A percentile compares a stretch with the other conserved stretches of the same genome.
These are phyloP conservation scores for Geosiphon pyriformis DNA, from an alignment of 192 early-diverging fungal genomes.

Conservation along the genomic window DNA sequence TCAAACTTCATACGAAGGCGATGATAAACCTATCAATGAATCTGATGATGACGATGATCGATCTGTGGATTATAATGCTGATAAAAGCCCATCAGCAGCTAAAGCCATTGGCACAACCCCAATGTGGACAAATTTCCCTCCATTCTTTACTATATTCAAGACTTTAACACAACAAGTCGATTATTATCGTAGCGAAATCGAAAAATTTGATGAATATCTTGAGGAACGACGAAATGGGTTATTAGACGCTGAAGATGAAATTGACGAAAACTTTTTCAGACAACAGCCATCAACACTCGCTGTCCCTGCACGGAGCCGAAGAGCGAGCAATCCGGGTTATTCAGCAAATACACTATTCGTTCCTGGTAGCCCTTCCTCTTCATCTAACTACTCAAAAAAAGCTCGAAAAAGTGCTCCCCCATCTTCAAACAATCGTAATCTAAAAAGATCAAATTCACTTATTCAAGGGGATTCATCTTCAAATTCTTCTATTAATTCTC, in stretches of 20 bases:
- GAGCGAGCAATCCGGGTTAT: not conserved
- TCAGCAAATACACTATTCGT: not conserved
- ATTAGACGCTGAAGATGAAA: constrained; percentile 43
- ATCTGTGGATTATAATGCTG: constrained; percentile 33
- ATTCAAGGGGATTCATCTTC: not conserved
- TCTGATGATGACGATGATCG: constrained; percentile 41
- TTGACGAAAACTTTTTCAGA: constrained; percentile 27
- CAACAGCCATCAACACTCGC: constrained; percentile 4
- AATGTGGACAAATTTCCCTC: constrained; percentile 50
- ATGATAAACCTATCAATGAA: constrained; percentile 30
- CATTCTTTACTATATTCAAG: constrained; percentile 59
- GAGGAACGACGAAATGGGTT: constrained; percentile 50
- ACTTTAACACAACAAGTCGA: constrained; percentile 63
- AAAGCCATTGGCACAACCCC: constrained; percentile 26
- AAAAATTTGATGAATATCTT: constrained; percentile 53
- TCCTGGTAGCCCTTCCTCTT: not conserved
- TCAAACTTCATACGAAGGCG: constrained; percentile 25
- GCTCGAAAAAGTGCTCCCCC: too few relatives aligned
- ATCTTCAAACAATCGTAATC: not conserved
- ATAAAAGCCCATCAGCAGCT: constrained; percentile 26
- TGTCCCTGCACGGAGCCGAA: constrained; percentile 16
- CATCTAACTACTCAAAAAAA: too few relatives aligned
- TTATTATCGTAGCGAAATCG: constrained; percentile 52
- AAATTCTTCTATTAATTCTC: not conserved
- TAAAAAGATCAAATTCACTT: constrained; percentile 8